Base-by-base conservation (phyloP, 2,329 filamentous ascomycete genomes). In the Aspergillus melleus region DNA sequence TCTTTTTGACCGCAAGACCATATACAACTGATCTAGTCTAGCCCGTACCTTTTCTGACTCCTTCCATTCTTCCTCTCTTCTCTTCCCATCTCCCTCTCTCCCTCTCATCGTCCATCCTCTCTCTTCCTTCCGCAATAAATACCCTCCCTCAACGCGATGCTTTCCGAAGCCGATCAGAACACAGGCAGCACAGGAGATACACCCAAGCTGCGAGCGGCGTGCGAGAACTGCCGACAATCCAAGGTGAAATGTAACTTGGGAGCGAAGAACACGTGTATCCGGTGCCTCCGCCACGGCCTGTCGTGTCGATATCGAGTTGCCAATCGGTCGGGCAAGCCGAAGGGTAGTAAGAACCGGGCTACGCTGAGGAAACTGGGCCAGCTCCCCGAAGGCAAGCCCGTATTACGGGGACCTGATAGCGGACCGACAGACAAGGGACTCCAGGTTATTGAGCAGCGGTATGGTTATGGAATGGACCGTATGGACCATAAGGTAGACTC, bases 171-270 rank as follows among this genome's bases (percentile, higher is more conserved):
- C 22, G 64, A 68, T 19, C 50, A 60, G 47, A 12, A 46, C 29
- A n/a, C 57, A 57, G 59, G 59, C 52, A 70, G 57, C 47, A 65
- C 63, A 46, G 66, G 68, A 54, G 70, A 73, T 51, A 62, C 68
- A 52, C 73, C 73, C 42, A 74, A 74, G 59, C 71, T 76, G 20
- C 73, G 74, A 62, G 70, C 74, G 19, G 74, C 74, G 19, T 76
- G 74, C 55, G 74, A 76, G 61, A 74, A 75, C 36, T 76, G 74
- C 65, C 68, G 74, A 32, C 74, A 76, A 61, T 76, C 74, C 29
- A 76, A 76, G 58, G 74, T 76, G 49, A 76, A 76, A 64, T 76
- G 74, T 64, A 74, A 74, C 55, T 46, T 75, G 42, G 74, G 72
- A 2, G 72, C 72, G 49, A 74, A 74, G 53, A 70, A 70, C 49